Evolutionary conservation across 1,284 basidiomycete species (phyloP), one percentile per base, ranked within the genome.

Genomic region (Apiotrichum mycotoxinovorans): DNA sequence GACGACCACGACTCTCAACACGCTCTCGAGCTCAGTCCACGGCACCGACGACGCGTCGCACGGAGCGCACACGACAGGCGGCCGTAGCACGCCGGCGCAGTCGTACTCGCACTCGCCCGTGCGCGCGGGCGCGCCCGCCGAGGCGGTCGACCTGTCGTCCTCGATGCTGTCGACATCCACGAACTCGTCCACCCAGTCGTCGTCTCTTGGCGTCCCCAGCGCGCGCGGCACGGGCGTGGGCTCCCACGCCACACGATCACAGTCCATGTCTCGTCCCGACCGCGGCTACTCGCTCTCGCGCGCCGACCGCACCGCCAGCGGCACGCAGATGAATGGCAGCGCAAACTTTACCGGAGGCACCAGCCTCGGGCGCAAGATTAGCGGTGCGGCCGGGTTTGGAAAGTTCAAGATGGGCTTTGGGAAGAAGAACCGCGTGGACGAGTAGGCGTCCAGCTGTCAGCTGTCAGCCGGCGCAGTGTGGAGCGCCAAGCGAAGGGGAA

Each of bases 381-480:
- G 52, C 26, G 55, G 59, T 11, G 54, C 57, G 12, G 54, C 51
- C 12, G 56, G 65, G 15, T 59, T 68, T 47, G 62, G 67, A 18
- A 70, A 66, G 54, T 68, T 71, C 47, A 73, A 71, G 58, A 66
- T 74, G 54, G 72, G 72, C n/a, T 68, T 73, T 26, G 69, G 70
- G 18, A 73, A 70, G 61, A 74, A 75, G 66, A 63, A 66, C 52
- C 69, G 70, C 50, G 50, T 55, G 52, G 63, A 72, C 23, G 61
- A 66, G 54, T 49, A 48, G 46, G 7, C 25, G n/a, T n/a, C n/a
- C n/a, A n/a, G n/a, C n/a, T n/a, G n/a, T n/a, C n/a, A n/a, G n/a
- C n/a, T n/a, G n/a, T n/a, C n/a, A n/a, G 30, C 30, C 7, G 12
- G 44, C 26, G 8, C 18, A 23, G n/a, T 10, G 38, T 5, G 11